phyloP scores from a whole-genome alignment of 306 rosid species.

The Cyamopsis tetragonoloba region DNA sequence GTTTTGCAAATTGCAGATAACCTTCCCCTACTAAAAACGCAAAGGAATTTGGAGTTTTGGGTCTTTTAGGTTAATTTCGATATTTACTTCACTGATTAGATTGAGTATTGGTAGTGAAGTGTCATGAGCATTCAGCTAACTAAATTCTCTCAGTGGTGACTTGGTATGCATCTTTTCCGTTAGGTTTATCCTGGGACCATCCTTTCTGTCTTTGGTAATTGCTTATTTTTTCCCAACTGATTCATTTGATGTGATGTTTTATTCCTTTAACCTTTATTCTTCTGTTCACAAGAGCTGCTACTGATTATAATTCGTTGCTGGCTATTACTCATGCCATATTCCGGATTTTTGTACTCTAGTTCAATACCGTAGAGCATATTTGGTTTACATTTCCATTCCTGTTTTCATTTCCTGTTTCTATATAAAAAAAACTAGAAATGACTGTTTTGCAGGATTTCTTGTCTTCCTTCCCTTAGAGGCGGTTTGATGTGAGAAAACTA shows the following conservation, averaged over 20 bases:
- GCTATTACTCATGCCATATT: background rate
- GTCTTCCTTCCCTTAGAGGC: background rate
- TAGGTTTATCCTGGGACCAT: too few species aligned
- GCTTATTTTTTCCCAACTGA: background rate
- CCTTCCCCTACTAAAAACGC: background rate
- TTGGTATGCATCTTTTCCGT: too few species aligned
- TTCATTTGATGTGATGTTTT: too few species aligned
- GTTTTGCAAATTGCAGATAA: background rate
- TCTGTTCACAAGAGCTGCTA: background rate
- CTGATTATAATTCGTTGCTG: background rate
- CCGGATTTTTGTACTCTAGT: background rate
- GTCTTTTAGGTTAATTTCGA: background rate
- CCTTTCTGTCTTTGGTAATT: background rate
- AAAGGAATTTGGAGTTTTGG: background rate
- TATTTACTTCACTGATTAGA: too few species aligned
- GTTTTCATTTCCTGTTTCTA: too few species aligned
- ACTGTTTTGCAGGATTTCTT: too few species aligned
- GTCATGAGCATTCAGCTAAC: background rate
- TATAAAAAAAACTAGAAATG: too few species aligned
- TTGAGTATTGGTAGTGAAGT: background rate
- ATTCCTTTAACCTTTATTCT: too few species aligned
- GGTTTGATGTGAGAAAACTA: slow-evolving; percentile 19
- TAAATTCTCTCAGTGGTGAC: background rate
- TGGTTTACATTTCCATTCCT: too few species aligned
- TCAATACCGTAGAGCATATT: background rate